Conservation (phyloP, 345 rosid species). For the Salix exigua region DNA sequence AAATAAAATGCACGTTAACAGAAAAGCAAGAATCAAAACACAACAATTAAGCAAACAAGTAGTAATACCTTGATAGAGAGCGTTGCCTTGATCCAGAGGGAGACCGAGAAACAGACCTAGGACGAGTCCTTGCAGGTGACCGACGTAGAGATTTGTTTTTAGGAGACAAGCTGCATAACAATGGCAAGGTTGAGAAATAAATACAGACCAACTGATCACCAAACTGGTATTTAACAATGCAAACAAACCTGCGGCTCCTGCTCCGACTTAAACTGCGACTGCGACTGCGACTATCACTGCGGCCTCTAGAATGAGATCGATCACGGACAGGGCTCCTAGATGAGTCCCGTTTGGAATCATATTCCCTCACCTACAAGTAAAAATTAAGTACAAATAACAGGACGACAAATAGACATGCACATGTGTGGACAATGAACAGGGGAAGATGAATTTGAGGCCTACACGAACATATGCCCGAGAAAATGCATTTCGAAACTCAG, state of each 20-base stretch:
- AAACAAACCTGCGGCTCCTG: conserved; percentile 54
- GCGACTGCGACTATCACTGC: conserved; percentile 46
- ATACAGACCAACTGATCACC: neutral
- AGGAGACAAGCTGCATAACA: conserved; percentile 68
- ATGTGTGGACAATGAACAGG: neutral
- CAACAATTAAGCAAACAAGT: neutral
- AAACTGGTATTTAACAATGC: neutral
- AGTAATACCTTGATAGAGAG: conserved; percentile 63
- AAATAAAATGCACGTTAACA: neutral
- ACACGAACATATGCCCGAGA: conserved; percentile 30
- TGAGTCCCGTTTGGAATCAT: conserved; percentile 31
- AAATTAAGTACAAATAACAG: neutral
- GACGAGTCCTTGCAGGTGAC: conserved; percentile 64
- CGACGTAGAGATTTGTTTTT: conserved; percentile 53
- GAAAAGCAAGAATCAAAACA: neutral
- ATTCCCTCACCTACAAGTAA: conserved; percentile 26
- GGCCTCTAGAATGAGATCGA: conserved; percentile 26
- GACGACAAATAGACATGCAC: neutral
- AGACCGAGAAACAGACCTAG: conserved; percentile 59
- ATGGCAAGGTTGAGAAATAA: conserved; percentile 11
- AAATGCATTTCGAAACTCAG: conserved; percentile 36
- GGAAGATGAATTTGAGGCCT: conserved; percentile 3
- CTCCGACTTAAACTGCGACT: conserved; percentile 36
- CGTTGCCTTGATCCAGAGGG: conserved; percentile 64
- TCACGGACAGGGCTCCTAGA: conserved; percentile 33